A percentile compares a stretch with the other conserved stretches of the same genome.
These are phyloP conservation scores for Dionaea muscipula DNA, from an alignment of 179 eudicot species.

Conservation along the genomic window DNA sequence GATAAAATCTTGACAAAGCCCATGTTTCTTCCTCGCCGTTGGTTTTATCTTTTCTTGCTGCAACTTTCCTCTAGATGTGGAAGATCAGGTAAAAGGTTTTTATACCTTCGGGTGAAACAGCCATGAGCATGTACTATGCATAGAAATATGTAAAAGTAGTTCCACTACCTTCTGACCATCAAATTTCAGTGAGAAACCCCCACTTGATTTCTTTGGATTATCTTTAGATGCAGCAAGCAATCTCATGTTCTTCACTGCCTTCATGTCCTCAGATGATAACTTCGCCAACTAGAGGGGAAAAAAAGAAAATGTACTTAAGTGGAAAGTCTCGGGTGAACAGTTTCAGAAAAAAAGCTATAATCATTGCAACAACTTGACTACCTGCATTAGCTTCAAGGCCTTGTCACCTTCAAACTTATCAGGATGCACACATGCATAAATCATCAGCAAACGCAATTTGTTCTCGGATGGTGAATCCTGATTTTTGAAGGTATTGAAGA, in stretches of 20 bases:
- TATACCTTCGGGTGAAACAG: slow-evolving; percentile 9
- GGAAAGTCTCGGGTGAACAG: too few relatives aligned
- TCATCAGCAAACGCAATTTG: slow-evolving; percentile 77
- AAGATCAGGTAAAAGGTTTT: slow-evolving; percentile 9
- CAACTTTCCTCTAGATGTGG: slow-evolving; percentile 45
- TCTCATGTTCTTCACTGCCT: slow-evolving; percentile 69
- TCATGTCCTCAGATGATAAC: slow-evolving; percentile 60
- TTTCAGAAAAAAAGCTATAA: too few relatives aligned
- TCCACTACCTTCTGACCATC: slow-evolving; percentile 62
- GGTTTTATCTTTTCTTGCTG: slow-evolving; percentile 72
- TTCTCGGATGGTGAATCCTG: slow-evolving; percentile 56
- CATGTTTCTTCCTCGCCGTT: slow-evolving; percentile 77
- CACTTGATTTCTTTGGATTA: slow-evolving; percentile 38
- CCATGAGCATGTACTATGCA: not conserved
- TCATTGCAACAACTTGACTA: slow-evolving; percentile 12
- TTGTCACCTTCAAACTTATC: slow-evolving; percentile 96
- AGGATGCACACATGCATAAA: slow-evolving; percentile 76
- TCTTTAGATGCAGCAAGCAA: slow-evolving; percentile 55
- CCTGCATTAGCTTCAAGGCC: slow-evolving; percentile 91
- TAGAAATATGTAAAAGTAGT: not conserved
- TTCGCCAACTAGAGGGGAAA: slow-evolving; percentile 52
- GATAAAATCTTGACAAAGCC: slow-evolving; percentile 83
- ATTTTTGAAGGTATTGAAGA: slow-evolving; percentile 6
- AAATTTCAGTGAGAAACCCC: slow-evolving; percentile 78
- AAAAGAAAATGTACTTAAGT: too few relatives aligned